These are phyloP conservation scores for Fusarium udum DNA, from an alignment of 2,329 filamentous ascomycete species.

Conservation along the genomic window DNA sequence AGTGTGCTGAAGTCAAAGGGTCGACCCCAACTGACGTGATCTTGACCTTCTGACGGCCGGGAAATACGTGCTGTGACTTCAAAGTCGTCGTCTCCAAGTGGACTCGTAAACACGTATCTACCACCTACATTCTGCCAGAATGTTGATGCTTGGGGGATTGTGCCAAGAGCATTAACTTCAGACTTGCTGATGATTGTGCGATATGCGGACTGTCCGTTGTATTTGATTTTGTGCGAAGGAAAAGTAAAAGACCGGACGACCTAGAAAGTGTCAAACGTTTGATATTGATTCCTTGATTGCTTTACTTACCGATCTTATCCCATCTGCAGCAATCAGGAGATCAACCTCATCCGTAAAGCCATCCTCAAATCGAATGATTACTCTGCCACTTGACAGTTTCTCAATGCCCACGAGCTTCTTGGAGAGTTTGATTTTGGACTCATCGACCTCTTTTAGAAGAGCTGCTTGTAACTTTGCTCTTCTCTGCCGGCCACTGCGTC, in stretches of 20 bases:
- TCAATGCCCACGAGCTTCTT: slow-evolving; percentile 55
- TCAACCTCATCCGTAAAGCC: slow-evolving; percentile 52
- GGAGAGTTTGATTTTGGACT: slow-evolving; percentile 54
- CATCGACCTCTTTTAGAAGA: slow-evolving; percentile 56
- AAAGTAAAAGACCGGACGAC: slow-evolving; percentile 54
- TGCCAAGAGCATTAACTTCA: slow-evolving; percentile 42
- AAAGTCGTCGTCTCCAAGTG: slow-evolving; percentile 47
- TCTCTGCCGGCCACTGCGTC: slow-evolving; percentile 42
- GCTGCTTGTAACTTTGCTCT: slow-evolving; percentile 58
- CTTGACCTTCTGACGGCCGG: slow-evolving; percentile 32
- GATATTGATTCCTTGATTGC: neutral
- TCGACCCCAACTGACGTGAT: slow-evolving; percentile 46
- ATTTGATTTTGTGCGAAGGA: slow-evolving; percentile 55
- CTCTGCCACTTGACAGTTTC: slow-evolving; percentile 48
- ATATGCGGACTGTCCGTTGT: slow-evolving; percentile 51
- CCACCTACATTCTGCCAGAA: slow-evolving; percentile 48
- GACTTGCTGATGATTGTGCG: slow-evolving; percentile 44
- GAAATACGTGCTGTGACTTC: slow-evolving; percentile 44
- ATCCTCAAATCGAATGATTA: slow-evolving; percentile 58
- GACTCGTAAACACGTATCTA: slow-evolving; percentile 48
- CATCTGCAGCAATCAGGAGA: slow-evolving; percentile 62
- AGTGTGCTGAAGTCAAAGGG: slow-evolving; percentile 35
- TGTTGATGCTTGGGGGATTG: slow-evolving; percentile 41
- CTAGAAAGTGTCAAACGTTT: slow-evolving; percentile 33
- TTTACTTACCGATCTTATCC: slow-evolving; percentile 57